A percentile compares a stretch with the other conserved stretches of the same genome.
Conservation (phyloP, 2,329 filamentous ascomycete genomes). For the Cercospora sp. region DNA sequence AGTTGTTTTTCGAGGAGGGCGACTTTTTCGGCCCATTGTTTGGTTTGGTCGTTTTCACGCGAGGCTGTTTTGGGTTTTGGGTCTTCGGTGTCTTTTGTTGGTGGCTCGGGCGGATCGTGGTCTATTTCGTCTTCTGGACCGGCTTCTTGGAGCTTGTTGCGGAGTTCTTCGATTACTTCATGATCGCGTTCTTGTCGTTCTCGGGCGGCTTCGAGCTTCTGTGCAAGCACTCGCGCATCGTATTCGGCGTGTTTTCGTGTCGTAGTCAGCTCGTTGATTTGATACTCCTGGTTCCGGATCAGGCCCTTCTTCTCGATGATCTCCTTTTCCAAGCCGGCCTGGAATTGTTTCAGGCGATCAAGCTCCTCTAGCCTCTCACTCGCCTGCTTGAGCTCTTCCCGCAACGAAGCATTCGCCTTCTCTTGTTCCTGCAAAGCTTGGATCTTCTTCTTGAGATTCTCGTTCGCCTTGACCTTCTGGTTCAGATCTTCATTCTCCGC, state of each 20-base stretch:
- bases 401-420: slow-evolving; percentile 44
- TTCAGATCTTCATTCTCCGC: slow-evolving; percentile 52
- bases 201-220: slow-evolving; percentile 50
- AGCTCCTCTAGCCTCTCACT: slow-evolving; percentile 48
- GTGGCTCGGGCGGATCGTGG: slow-evolving; percentile 20
- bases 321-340: slow-evolving; percentile 49
- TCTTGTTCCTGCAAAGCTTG: slow-evolving; percentile 52
- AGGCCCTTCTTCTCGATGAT: slow-evolving; percentile 54
- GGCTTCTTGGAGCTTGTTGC: slow-evolving; percentile 47
- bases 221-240: slow-evolving; percentile 48
- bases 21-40: slow-evolving; percentile 36
- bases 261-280: slow-evolving; percentile 53
- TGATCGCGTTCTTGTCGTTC: slow-evolving; percentile 51
- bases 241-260: slow-evolving; percentile 50
- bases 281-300: slow-evolving; percentile 53
- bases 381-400: slow-evolving; percentile 48
- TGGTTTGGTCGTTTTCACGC: slow-evolving; percentile 30
- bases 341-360: slow-evolving; percentile 47
- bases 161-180: slow-evolving; percentile 49
- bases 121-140: slow-evolving; percentile 39
- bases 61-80: slow-evolving; percentile 9
- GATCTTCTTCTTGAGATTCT: slow-evolving; percentile 57
- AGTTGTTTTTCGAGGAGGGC: slow-evolving; percentile 37
- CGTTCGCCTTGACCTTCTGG: slow-evolving; percentile 52
- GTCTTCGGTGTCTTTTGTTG: slow-evolving; percentile 19